A percentile compares a stretch with the other conserved stretches of the same genome.
phyloP scores from a whole-genome alignment of 768 basidiomycete genomes.

The Cyclocybe cylindracea region DNA sequence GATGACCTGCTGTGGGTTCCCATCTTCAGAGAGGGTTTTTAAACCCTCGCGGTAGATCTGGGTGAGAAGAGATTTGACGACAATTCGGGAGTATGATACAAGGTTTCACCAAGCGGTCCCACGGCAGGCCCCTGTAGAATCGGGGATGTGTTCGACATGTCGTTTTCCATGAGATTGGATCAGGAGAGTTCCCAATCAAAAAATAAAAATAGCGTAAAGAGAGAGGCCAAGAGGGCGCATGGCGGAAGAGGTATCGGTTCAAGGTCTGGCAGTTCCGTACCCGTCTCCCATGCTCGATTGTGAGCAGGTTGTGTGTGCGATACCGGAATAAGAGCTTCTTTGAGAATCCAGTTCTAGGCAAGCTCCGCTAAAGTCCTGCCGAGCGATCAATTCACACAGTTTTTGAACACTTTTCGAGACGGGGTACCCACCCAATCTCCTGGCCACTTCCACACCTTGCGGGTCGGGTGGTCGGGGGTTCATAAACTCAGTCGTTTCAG shows the following conservation, averaged over 20 bases:
- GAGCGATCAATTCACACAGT: too few species aligned
- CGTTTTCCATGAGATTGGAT: neutral
- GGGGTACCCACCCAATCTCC: too few species aligned
- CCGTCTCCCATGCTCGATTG: constrained; percentile 13
- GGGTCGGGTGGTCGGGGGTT: too few species aligned
- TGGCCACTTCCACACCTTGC: too few species aligned
- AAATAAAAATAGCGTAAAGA: constrained; percentile 6
- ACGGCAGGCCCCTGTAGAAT: constrained; percentile 1
- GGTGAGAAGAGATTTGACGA: constrained; percentile 5
- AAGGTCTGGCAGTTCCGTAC: constrained; percentile 9
- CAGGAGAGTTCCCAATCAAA: neutral
- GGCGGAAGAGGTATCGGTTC: constrained; percentile 2
- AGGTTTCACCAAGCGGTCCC: constrained; percentile 4
- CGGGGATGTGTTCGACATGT: neutral
- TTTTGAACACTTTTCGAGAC: too few species aligned
- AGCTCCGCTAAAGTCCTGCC: too few species aligned
- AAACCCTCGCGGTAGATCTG: constrained; percentile 8
- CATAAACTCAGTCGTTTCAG: too few species aligned
- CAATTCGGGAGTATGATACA: neutral
- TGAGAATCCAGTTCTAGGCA: neutral
- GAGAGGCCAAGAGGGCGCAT: constrained; percentile 1
- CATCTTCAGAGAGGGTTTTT: constrained; percentile 1
- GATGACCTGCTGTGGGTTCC: neutral
- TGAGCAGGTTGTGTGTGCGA: neutral
- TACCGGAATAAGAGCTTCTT: neutral